Evolutionary conservation across 768 basidiomycete species (phyloP), one percentile per base, ranked within the genome.

Genomic region (Leucogyrophana mollusca): DNA sequence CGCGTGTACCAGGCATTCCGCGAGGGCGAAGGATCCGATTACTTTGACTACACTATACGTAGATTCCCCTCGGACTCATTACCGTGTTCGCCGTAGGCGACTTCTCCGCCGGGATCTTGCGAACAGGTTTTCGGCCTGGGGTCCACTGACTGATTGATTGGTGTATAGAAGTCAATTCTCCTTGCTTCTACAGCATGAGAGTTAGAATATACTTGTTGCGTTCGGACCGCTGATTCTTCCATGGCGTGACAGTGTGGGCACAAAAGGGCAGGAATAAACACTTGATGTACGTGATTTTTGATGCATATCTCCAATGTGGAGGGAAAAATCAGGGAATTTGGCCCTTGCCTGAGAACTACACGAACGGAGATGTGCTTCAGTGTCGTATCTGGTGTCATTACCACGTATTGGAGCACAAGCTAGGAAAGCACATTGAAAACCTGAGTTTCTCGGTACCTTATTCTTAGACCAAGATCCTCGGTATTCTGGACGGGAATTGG

Each of bases 231-330:
- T 32, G 39, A 24, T 23, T 45, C 27, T 22, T 37, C 17, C 42
- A 22, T n/a, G 37, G 38, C 35, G 34, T 35, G 42, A 46, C 44
- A 43, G 45, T 46, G 52, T 53, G 52, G 52, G 44, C 49, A 40
- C 34, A 40, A 35, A 32, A 34, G 42, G 17, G 11, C 23, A 35
- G 46, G 32, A 46, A 50, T 34, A 50, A 42, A 24, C 21, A 25
- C 27, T 25, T 21, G 43, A 25, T 49, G 53, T 65, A 65, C 60
- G 60, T 67, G 54, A 65, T 65, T 13, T 20, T 42, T 38, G 49
- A 35, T 40, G 45, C 53, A 50, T 13, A 6, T 30, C 53, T 43
- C 22, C 38, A 38, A 45, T 42, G 33, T 38, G 43, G 53, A 60
- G 39, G 47, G 50, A 33, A 34, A 35, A 21, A 45, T 33, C n/a